phyloP scores from a whole-genome alignment of 1,284 basidiomycete species.

The Stereum hirsutum region DNA sequence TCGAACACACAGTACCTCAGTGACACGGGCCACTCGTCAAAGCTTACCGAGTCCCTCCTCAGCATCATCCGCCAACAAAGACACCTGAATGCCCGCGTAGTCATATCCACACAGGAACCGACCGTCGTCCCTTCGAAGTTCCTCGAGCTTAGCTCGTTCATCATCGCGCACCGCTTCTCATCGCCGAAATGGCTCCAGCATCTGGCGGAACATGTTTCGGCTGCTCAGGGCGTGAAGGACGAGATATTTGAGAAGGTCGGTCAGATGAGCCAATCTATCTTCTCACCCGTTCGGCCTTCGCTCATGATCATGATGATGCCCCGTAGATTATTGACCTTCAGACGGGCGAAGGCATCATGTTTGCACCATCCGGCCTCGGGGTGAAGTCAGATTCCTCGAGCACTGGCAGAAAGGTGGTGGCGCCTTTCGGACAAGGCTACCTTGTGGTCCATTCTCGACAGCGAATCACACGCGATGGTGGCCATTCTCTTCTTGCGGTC shows the following conservation, averaged over 20 bases:
- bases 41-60: conserved; percentile 48
- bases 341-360: conserved; percentile 59
- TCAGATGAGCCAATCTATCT: no score
- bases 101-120: conserved; percentile 71
- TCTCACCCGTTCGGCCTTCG: neutral
- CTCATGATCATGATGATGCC: neutral
- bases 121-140: conserved; percentile 61
- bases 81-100: conserved; percentile 60
- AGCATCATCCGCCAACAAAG: conserved; percentile 60
- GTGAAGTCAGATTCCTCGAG: conserved; percentile 13
- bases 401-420: neutral
- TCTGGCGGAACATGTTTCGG: conserved; percentile 51
- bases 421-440: conserved; percentile 1
- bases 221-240: conserved; percentile 42
- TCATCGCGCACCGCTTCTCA: conserved; percentile 63
- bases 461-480: conserved; percentile 3
- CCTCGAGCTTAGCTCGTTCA: conserved; percentile 56
- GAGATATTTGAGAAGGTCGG: conserved; percentile 21
- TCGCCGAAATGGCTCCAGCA: conserved; percentile 69
- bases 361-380: conserved; percentile 51
- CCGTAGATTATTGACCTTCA: conserved; percentile 15
- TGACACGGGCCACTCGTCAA: conserved; percentile 28
- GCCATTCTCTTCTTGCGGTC: conserved; percentile 2
- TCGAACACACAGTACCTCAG: conserved; percentile 44
- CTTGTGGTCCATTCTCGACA: neutral